Base-by-base conservation (phyloP, 352 stramenopile genomes). In the Halophytophthora polymorphica region DNA sequence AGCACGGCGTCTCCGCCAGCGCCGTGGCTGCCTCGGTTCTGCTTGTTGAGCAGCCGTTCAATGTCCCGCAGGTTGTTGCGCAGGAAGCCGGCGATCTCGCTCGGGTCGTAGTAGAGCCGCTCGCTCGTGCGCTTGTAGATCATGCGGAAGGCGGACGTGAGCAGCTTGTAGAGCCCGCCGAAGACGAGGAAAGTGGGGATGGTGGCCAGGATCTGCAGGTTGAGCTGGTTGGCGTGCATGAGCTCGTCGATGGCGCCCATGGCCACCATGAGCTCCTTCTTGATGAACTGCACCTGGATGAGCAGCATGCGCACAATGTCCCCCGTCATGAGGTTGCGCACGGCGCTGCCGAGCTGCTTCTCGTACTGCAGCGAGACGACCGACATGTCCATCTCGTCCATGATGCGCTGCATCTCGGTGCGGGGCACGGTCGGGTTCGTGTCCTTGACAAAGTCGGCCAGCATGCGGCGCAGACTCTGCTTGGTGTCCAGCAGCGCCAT, bases 281-380 rank as follows among this genome's bases (percentile, higher is more conserved):
- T 93, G 71, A 93, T 93, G 49, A 93, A 93, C 60, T 93, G 83
- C 31, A 93, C 78, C 36, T 93, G 83, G 48, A 93, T 93, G 25
- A 93, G 66, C 48, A 93, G 69, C 83, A 93, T 93, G 29, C 83
- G 83, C 49, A 93, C 81, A 37, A 93, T 91, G 42, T 93, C 83
- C 15, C 83, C 83, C 19, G 80, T 88, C 67, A 93, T 85, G 35
- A 93, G 53, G 59, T 91, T 93, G 12, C 69, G 73, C 46, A 93
- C 70, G 12, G 83, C 77, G 31, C 65, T 74, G 23, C 52, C 64
- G 21, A 93, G 56, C 33, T 77, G 66, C 48, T 88, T 86, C 40
- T 88, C 77, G 48, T 84, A 88, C 61, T 86, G 74, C 36, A 88
- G 54, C 46, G 77, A 88, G 18, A 88, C 77, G 11, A 88, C 72